Base-by-base conservation (phyloP, 2,329 filamentous ascomycete species). In the Aureobasidium sp. region DNA sequence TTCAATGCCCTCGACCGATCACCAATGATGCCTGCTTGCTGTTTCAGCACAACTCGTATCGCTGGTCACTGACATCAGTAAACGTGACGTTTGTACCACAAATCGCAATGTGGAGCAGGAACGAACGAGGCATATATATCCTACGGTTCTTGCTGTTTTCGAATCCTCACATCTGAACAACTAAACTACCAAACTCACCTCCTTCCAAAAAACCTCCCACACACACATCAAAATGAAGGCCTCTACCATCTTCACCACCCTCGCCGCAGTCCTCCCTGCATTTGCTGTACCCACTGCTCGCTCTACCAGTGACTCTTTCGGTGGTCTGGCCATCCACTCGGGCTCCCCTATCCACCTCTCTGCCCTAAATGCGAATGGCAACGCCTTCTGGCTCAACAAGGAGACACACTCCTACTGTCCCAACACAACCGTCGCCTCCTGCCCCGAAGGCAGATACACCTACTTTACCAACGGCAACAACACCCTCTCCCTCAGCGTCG, bases 281-380 rank as follows among this genome's bases (percentile, higher is more conserved):
- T 47, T 58, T 58, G 54, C 54, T 7, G 24, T 24, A 12, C 52
- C 52, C 27, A 19, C 24, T 6, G 35, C 35, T 15, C 33, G 35
- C 22, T 53, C 49, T 2, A 54, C 52, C 19, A 24, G 17, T 3
- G 17, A 44, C 27, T 47, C 64, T 40, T 68, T 69, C 54, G 57
- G 61, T 48, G 64, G 65, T 37, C 60, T 67, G 39, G 62, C 66
- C 59, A 66, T 67, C 45, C 57, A 39, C 54, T 65, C 66, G 12
- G 66, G 64, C 54, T 63, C 62, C 27, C 45, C 49, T 5, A 44
- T 68, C 33, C 66, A 67, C 33, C 63, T 65, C 64, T 45, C 61
- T 11, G 47, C 64, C 33, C 47, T 69, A 50, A 67, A 62, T 60
- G 62, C 62, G 53, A 49, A 50, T 44, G 56, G 35, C 37, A 49